Base-by-base conservation (phyloP, 108 stramenopile species). In the Cyclotella baltica region DNA sequence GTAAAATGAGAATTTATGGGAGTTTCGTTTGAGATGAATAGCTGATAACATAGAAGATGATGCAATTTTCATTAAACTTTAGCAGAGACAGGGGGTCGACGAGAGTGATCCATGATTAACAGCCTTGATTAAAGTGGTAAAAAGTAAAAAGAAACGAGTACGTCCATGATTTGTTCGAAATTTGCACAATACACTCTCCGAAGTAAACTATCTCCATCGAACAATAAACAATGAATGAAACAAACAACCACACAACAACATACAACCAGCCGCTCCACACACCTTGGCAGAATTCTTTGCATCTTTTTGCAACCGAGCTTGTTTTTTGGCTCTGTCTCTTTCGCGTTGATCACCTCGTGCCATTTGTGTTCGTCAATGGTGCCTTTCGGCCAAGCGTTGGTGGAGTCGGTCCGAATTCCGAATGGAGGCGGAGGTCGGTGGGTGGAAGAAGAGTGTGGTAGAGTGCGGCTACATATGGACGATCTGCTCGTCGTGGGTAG, bases 321-420 rank as follows among this genome's bases (percentile, higher is more conserved):
- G 89, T 35, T 87, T 90, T 73, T 94, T 94, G 70, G 87, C 88
- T 58, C 93, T 79, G 68, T 91, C 93, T 53, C 88, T 73, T 6
- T 94, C 93, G 80, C 93, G 80, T 67, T 94, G 85, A 76, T 94
- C 88, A 38, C 93, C 93, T 62, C 93, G 82, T 37, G 90, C 83
- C 93, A 94, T 94, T 52, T 10, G 18, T n/a, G 51, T n/a, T n/a
- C n/a, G 51, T 19, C n/a, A 4, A 52, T 19, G 51, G n/a, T 52
- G 51, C 51, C 51, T 52, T n/a, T 52, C 51, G 51, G 51, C 51
- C 51, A 52, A 52, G 51, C 18, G 40, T 43, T 43, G 10, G 51
- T 52, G 11, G 4, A 4, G 11, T 20, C 19, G 18, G 11, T 52
- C 4, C n/a, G 11, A 20, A 20, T 10, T 52, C 11, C 19, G n/a